These are phyloP conservation scores for Anthracocystis walkeri DNA, from an alignment of 1,284 basidiomycete species.

Conservation along the genomic window DNA sequence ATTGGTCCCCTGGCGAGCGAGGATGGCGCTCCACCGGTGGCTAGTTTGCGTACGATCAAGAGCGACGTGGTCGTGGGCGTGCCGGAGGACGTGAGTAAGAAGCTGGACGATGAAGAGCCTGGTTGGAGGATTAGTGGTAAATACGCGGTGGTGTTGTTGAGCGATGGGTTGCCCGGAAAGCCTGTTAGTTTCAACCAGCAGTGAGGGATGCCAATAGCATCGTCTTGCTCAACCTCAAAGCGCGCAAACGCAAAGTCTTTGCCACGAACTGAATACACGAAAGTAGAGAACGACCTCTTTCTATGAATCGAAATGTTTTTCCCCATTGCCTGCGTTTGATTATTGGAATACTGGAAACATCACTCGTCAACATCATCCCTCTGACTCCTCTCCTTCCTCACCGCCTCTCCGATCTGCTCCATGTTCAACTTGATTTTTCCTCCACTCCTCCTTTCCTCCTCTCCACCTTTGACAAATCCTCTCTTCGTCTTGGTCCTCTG, in stretches of 20 bases:
- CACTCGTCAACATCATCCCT: slow-evolving; percentile 28
- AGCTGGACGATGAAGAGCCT: slow-evolving; percentile 77
- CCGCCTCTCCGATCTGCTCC: slow-evolving; percentile 50
- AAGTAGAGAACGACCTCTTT: slow-evolving; percentile 1
- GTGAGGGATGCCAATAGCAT: too few species aligned
- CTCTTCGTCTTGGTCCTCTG: slow-evolving; percentile 52
- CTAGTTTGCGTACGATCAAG: slow-evolving; percentile 67
- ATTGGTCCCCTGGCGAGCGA: slow-evolving; percentile 93
- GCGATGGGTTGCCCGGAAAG: slow-evolving; percentile 54
- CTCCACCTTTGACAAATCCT: slow-evolving; percentile 8
- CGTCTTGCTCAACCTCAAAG: too few species aligned
- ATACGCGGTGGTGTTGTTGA: slow-evolving; percentile 73
- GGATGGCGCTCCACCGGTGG: slow-evolving; percentile 85
- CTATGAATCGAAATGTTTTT: neutral
- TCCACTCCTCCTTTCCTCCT: slow-evolving; percentile 11
- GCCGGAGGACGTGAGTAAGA: slow-evolving; percentile 75
- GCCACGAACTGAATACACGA: neutral
- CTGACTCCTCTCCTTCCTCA: slow-evolving; percentile 22
- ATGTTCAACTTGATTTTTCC: slow-evolving; percentile 54
- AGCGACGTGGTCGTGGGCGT: slow-evolving; percentile 82
- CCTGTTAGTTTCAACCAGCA: slow-evolving; percentile 49
- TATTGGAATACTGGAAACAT: too few species aligned
- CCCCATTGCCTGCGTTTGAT: too few species aligned
- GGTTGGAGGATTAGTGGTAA: slow-evolving; percentile 85
- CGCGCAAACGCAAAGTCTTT: neutral